A percentile compares a stretch with the other conserved stretches of the same genome.
Conservation (phyloP, 73 alveolate species). For the Paramecium tetraurelia region DNA sequence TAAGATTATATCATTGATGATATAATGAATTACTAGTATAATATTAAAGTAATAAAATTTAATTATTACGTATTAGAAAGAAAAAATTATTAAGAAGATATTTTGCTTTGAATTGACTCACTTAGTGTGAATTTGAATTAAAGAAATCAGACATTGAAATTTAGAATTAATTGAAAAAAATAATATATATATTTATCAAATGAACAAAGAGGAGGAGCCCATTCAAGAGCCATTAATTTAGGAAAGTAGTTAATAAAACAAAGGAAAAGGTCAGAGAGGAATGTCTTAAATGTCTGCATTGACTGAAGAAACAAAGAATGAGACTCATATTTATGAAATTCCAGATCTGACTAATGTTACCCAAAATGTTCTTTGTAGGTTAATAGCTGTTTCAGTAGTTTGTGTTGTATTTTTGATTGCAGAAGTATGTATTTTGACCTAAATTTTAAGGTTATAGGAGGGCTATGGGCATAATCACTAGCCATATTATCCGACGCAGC, state of each 20-base stretch:
- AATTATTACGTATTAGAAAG: neutral
- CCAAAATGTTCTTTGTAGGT: neutral
- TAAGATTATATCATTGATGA: neutral
- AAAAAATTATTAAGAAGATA: neutral
- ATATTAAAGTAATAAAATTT: neutral
- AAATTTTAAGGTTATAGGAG: constrained; percentile 80
- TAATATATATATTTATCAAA: neutral
- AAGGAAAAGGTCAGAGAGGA: neutral
- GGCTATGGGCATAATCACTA: constrained; percentile 78
- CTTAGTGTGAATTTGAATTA: neutral
- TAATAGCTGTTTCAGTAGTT: constrained; percentile 6
- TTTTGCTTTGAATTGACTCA: neutral
- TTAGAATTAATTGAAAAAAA: neutral
- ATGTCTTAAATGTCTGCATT: neutral
- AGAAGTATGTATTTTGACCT: constrained; percentile 48
- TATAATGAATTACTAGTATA: neutral
- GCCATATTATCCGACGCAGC: constrained; percentile 97
- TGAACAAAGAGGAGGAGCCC: neutral
- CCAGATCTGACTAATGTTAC: constrained; percentile 26
- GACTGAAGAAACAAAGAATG: neutral
- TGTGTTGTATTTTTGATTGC: constrained; percentile 61
- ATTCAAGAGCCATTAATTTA: neutral
- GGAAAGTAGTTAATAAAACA: neutral
- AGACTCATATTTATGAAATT: neutral
- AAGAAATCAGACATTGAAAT: neutral